Base-by-base conservation (phyloP, 2,329 filamentous ascomycete species). In the Colletotrichum graminicola region DNA sequence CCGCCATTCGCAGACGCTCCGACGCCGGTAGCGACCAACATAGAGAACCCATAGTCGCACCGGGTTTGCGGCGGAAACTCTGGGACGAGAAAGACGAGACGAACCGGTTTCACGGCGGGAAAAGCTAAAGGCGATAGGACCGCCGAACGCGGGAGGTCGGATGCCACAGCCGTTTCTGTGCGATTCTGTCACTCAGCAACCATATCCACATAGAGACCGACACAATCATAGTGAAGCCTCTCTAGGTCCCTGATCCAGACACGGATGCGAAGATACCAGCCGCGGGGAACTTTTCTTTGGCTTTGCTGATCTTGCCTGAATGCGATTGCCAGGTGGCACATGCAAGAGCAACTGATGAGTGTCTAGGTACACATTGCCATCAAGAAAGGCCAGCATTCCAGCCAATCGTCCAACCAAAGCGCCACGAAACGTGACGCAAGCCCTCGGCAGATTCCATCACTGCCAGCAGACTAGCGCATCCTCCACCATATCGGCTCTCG, bases 291-390 rank as follows among this genome's bases (percentile, higher is more conserved):
- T 21, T 47, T 23, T 47, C 1, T 23, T 23, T 47, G 45, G n/a
- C 43, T 26, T 47, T 36, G 39, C 51, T 39, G 36, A 41, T 39
- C 47, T 45, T 56, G 43, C 49, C 29, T 61, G 34, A n/a, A n/a
- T 45, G 55, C 39, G 56, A 43, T 51, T 67, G 56, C 41, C 63
- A 67, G 32, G 67, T 49, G 54, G 56, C 34, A 60, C 29, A 66
- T 66, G 67, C 39, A 69, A 66, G 62, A 62, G 43, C 29, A 52
- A 26, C 34, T 14, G 21, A 10, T 47, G 61, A 29, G 23, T 66
- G 26, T 54, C 54, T 29, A 34, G 45, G 26, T n/a, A n/a, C 23
- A 11, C 47, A 32, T 26, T 45, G 16, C 7, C 47, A 29, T 62
- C 60, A 29, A 62, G 45, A 23, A 12, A 26, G 62, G 52, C 29